Conservation (phyloP, 1,139 yeast species). For the Hemisphaericaspora lyxosophila region DNA sequence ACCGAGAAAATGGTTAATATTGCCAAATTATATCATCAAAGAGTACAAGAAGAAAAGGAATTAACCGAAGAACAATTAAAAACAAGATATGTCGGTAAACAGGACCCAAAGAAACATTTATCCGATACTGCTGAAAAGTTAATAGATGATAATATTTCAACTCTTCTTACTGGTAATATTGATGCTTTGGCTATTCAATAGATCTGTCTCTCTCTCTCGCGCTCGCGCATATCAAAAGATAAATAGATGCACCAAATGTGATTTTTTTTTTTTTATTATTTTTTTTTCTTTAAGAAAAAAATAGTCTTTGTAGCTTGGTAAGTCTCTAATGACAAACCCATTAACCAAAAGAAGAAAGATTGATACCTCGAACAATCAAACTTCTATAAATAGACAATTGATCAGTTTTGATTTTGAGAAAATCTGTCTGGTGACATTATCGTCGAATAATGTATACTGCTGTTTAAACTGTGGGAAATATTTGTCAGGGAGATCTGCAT, state of each 20-base stretch:
- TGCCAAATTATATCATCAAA: slow-evolving; percentile 84
- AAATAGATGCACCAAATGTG: not conserved
- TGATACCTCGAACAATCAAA: slow-evolving; percentile 35
- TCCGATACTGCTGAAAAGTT: slow-evolving; percentile 83
- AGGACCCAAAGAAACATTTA: slow-evolving; percentile 97
- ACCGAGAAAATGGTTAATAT: slow-evolving; percentile 82
- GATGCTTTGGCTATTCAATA: slow-evolving; percentile 80
- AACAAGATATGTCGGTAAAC: slow-evolving; percentile 96
- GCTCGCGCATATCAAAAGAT: not conserved
- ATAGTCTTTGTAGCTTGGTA: not conserved
- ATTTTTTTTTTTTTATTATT: not conserved
- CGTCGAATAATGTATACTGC: slow-evolving; percentile 63
- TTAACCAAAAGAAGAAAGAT: slow-evolving; percentile 8
- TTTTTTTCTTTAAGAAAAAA: too few relatives aligned
- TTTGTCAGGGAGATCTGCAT: slow-evolving; percentile 62
- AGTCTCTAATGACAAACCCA: slow-evolving; percentile 11
- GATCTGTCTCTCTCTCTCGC: not conserved
- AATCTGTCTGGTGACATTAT: slow-evolving; percentile 61
- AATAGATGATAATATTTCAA: slow-evolving; percentile 86
- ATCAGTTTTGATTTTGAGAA: slow-evolving; percentile 74
- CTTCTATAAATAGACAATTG: slow-evolving; percentile 51
- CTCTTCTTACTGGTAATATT: slow-evolving; percentile 83
- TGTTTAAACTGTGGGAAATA: slow-evolving; percentile 76
- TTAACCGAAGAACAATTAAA: slow-evolving; percentile 84
- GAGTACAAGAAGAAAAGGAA: slow-evolving; percentile 92